Base-by-base conservation (phyloP, 1,284 basidiomycete genomes). In the Fistulinella cinereoalba region DNA sequence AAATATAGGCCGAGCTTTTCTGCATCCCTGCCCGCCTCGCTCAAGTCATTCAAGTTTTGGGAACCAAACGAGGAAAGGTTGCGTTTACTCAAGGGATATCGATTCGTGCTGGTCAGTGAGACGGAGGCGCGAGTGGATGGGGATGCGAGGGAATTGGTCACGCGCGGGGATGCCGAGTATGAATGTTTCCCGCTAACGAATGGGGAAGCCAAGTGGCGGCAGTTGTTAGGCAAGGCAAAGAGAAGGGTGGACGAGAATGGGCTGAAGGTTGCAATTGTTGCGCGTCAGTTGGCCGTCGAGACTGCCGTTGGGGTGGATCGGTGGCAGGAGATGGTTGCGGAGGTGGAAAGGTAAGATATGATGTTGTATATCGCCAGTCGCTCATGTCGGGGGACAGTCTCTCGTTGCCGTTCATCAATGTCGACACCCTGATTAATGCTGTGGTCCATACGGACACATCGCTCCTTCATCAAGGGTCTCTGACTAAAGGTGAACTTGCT, bases 91-190 rank as follows among this genome's bases (percentile, higher is more conserved):
- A 60, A 65, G 6, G 62, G 64, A 0, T 74, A 71, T 51, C 70
- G 80, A 9, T 83, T 87, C 53, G 56, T 88, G 4, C 79, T 81
- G 44, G 66, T 83, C 1, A 74, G 74, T 1, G 81, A 83, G 52
- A 76, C 72, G 42, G 71, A 71, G 1, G 65, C 74, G n/a, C 73
- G 78, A 39, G 57, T 73, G 0, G 72, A 74, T 18, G 59, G 57
- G 7, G 77, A 77, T 21, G 62, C 79, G 23, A 70, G 73, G 44
- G 77, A 79, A 15, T 59, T 85, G 16, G 69, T 85, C 40, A 67
- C 68, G 41, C 66, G 75, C 25, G 83, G 78, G 0, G 75, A 72
- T 9, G 85, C 77, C 0, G 71, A 74, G 24, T 76, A 81, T 43
- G 84, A 86, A 51, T 73, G 68, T 28, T 83, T 83, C 51, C 71